Percentiles rank a stretch among this genome's conserved stretches.
phyloP scores from a whole-genome alignment of 2,329 filamentous ascomycete genomes.

The Myriosclerotinia curreyana region DNA sequence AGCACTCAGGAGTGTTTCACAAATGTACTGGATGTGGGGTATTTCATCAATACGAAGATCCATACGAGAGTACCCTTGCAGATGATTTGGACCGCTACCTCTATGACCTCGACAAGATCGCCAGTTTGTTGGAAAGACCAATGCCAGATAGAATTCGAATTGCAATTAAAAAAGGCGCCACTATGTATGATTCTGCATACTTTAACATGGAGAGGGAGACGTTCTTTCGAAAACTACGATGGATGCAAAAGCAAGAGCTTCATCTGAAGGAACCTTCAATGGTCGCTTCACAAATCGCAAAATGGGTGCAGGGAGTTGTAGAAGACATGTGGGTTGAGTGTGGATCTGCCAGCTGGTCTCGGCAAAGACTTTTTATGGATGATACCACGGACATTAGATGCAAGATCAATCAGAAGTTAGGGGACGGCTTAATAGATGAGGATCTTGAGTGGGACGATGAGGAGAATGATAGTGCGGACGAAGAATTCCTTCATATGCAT shows the following conservation, averaged over 20 bases:
- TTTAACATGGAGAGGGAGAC: not conserved
- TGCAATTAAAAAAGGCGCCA: constrained; percentile 7
- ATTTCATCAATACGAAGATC: constrained; percentile 16
- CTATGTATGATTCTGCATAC: constrained; percentile 18
- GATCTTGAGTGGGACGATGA: not conserved
- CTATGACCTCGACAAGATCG: constrained; percentile 18
- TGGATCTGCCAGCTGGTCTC: not conserved
- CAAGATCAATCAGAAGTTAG: constrained; percentile 12
- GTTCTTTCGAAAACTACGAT: constrained; percentile 18
- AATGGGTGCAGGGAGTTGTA: constrained; percentile 15
- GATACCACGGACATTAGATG: constrained; percentile 9
- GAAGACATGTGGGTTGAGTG: constrained; percentile 19
- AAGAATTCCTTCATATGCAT: not conserved
- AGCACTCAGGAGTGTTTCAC: constrained; percentile 5
- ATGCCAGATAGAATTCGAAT: constrained; percentile 18
- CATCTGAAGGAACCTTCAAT: not conserved
- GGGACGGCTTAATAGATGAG: not conserved
- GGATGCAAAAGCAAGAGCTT: constrained; percentile 16
- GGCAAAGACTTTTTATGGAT: not conserved
- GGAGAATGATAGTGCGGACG: not conserved
- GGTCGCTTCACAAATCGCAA: not conserved
- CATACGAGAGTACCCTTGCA: not conserved
- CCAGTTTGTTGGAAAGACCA: constrained; percentile 5
- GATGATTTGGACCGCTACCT: constrained; percentile 19
- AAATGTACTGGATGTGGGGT: constrained; percentile 11